phyloP scores from a whole-genome alignment of 73 alveolate genomes.

The Urostyla sp. region DNA sequence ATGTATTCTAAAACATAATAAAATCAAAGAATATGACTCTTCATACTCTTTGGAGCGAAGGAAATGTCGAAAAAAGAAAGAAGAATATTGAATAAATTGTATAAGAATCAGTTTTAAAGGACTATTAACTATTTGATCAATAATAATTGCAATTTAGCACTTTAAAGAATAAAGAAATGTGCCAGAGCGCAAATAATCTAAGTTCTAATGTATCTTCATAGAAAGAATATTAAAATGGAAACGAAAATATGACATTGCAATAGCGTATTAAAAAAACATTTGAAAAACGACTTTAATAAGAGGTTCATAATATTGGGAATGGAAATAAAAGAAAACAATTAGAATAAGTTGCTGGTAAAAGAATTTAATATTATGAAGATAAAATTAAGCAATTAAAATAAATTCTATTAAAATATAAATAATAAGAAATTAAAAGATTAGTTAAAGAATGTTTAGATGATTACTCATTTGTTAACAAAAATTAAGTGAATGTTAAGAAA shows the following conservation, averaged over 20 bases:
- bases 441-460: conserved; percentile 43
- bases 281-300: too few relatives aligned
- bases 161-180: too few relatives aligned
- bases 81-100: conserved; percentile 5
- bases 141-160: too few relatives aligned
- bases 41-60: conserved; percentile 32
- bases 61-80: conserved; percentile 24
- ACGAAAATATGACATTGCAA: too few relatives aligned
- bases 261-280: too few relatives aligned
- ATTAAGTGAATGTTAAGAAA: background rate
- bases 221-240: too few relatives aligned
- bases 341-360: background rate
- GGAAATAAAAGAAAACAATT: too few relatives aligned
- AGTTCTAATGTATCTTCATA: too few relatives aligned
- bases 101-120: too few relatives aligned
- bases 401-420: background rate
- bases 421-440: background rate
- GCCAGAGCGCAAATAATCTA: too few relatives aligned
- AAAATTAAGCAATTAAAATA: background rate
- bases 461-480: background rate
- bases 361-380: conserved; percentile 26
- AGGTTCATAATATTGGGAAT: too few relatives aligned
- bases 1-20: conserved; percentile 10
- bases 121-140: too few relatives aligned
- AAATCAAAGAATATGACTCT: conserved; percentile 13